Conservation (phyloP, 1,284 basidiomycete genomes). For the Trametes polyzona region DNA sequence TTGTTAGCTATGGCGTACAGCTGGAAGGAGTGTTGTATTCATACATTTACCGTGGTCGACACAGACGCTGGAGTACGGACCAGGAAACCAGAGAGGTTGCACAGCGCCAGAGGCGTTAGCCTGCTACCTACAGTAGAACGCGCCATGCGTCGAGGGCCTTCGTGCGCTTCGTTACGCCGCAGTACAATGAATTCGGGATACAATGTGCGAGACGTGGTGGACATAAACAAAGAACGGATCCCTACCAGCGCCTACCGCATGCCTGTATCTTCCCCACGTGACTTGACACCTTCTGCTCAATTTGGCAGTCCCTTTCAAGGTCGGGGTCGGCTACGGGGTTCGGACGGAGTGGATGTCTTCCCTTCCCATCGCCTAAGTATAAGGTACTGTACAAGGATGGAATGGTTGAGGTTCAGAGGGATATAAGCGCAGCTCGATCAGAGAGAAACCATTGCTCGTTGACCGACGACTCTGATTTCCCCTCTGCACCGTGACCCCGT, state of each 20-base stretch:
- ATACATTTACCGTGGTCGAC: too few relatives aligned
- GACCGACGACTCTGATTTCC: conserved; percentile 13
- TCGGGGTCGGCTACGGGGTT: not conserved
- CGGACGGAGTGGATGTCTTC: not conserved
- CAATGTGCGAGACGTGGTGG: not conserved
- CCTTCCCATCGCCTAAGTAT: conserved; percentile 9
- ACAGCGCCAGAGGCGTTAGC: too few relatives aligned
- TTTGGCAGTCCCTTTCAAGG: conserved; percentile 9
- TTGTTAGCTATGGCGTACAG: too few relatives aligned
- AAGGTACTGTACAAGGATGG: not conserved
- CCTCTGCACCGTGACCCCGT: not conserved
- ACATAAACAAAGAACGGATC: conserved; percentile 1
- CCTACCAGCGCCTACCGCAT: not conserved
- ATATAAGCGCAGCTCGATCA: not conserved
- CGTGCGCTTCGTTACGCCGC: too few relatives aligned
- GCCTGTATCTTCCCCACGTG: conserved; percentile 1
- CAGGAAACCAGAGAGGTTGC: too few relatives aligned
- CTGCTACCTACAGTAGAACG: too few relatives aligned
- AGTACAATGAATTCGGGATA: too few relatives aligned
- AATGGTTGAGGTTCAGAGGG: not conserved
- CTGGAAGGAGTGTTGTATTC: not conserved
- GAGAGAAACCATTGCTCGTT: conserved; percentile 11
- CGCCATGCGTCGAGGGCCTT: too few relatives aligned
- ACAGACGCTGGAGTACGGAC: too few relatives aligned
- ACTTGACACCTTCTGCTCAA: not conserved